These are phyloP conservation scores for Dryas integrifolia DNA, from an alignment of 331 rosid genomes.

Conservation along the genomic window DNA sequence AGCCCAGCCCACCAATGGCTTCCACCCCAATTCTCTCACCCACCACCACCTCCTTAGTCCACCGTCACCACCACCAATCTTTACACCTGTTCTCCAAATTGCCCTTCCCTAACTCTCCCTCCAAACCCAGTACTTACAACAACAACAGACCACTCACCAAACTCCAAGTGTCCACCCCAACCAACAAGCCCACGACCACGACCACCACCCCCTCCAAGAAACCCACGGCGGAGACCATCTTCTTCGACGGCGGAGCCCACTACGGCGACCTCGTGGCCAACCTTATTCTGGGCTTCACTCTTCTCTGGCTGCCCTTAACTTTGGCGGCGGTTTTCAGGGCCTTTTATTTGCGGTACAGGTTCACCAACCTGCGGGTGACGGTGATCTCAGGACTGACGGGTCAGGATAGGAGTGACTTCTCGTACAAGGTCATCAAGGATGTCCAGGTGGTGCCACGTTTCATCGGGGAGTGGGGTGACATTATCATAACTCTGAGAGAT, in stretches of 20 bases:
- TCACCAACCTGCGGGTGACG: constrained; percentile 79
- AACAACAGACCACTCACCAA: constrained; percentile 38
- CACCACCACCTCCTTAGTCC: constrained; percentile 40
- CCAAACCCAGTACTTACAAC: constrained; percentile 14
- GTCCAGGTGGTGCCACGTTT: constrained; percentile 92
- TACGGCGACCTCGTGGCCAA: constrained; percentile 75
- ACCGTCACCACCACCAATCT: constrained; percentile 32
- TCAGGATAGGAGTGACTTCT: constrained; percentile 78
- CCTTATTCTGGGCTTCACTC: constrained; percentile 74
- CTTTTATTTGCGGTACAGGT: constrained; percentile 70
- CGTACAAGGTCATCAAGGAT: constrained; percentile 71
- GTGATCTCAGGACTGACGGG: constrained; percentile 89
- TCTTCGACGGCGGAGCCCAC: constrained; percentile 96
- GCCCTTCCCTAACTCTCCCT: constrained; percentile 24
- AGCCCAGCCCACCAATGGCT: constrained; percentile 40
- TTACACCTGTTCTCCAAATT: constrained; percentile 23
- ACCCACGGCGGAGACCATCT: constrained; percentile 53
- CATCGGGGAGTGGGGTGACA: constrained; percentile 94
- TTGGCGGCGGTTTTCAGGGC: constrained; percentile 79
- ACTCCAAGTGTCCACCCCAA: constrained; percentile 72
- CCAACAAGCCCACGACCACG: constrained; percentile 47
- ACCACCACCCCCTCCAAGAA: constrained; percentile 25
- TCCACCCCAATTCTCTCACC: constrained; percentile 49
- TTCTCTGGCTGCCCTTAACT: constrained; percentile 79
- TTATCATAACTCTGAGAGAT: constrained; percentile 73